A percentile compares a stretch with the other conserved stretches of the same genome.
Conservation (phyloP, 768 basidiomycete species). For the Podaxis pistillaris region DNA sequence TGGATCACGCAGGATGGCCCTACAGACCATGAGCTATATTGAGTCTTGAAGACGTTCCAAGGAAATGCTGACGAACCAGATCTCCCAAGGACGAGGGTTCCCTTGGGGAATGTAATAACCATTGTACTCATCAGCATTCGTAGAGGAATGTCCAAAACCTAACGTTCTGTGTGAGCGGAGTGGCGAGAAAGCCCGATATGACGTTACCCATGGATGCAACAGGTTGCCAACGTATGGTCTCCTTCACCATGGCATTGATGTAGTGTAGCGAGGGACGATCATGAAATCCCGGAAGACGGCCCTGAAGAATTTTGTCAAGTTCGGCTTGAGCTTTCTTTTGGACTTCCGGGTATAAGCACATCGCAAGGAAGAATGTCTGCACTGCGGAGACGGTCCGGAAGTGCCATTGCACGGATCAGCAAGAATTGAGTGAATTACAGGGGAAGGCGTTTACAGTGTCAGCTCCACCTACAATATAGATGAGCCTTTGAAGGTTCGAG, state of each 20-base stretch:
- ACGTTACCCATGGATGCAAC: slow-evolving; percentile 20
- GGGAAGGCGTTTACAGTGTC: slow-evolving; percentile 32
- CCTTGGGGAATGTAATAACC: slow-evolving; percentile 34
- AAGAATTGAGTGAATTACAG: not conserved
- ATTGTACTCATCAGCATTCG: slow-evolving; percentile 31
- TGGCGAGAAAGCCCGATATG: slow-evolving; percentile 17
- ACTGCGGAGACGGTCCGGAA: slow-evolving; percentile 31
- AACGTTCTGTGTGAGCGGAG: slow-evolving; percentile 19
- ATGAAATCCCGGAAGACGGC: slow-evolving; percentile 25
- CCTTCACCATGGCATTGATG: slow-evolving; percentile 25
- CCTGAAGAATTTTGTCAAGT: slow-evolving; percentile 26
- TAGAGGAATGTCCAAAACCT: slow-evolving; percentile 19
- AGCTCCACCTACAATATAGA: slow-evolving; percentile 32
- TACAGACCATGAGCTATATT: not conserved
- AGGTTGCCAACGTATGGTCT: slow-evolving; percentile 23
- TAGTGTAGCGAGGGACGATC: slow-evolving; percentile 26
- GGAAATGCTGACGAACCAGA: slow-evolving; percentile 17
- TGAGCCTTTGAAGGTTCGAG: not conserved
- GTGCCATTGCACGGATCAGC: not conserved
- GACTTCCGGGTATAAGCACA: slow-evolving; percentile 25
- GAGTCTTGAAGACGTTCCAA: not conserved
- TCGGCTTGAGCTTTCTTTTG: slow-evolving; percentile 29
- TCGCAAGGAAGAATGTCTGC: slow-evolving; percentile 31
- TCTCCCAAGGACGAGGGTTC: slow-evolving; percentile 24
- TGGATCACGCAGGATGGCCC: slow-evolving; percentile 28